Evolutionary conservation across 1,284 basidiomycete species (phyloP), one percentile per base, ranked within the genome.

Genomic region (Chondrostereum purpureum): DNA sequence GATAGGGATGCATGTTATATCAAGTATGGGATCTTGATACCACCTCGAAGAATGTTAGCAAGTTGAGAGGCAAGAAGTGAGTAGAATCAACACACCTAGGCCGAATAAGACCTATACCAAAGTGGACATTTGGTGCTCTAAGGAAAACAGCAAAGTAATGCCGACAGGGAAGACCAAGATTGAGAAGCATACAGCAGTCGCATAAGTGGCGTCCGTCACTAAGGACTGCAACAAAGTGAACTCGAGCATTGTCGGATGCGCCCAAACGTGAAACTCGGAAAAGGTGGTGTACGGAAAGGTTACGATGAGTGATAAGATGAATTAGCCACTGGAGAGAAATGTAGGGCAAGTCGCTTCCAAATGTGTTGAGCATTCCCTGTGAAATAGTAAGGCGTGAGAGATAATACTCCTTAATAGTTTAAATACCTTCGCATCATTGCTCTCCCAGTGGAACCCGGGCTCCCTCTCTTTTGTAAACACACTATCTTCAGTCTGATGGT

Each of bases 381-480:
- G 19, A 14, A 14, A 12, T 3, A 20, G 31, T 12, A 38, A 8
- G 35, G 24, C 10, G 22, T 4, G 31, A 19, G 6, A 16, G 10
- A 16, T 19, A 13, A 22, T 13, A 6, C 6, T 17, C 11, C n/a
- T 23, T 13, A 6, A 38, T 16, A 22, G 8, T 23, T n/a, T n/a
- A 44, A 5, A 33, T 36, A 59, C 58, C 27, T 14, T 39, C 44
- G 55, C 49, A 47, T 58, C 53, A 1, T 39, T 42, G 8, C 44
- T 24, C 39, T 53, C 37, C 58, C 56, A 58, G 1, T 51, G 22
- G 47, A 49, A 61, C 5, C 51, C 50, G 38, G 46, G 19, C 34
- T 50, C 44, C 3, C 48, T 18, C 14, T 45, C 35, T 33, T 33
- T n/a, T n/a, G 46, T 19, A 13, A 36, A 33, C 12, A 59, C 36